These are phyloP conservation scores for Eucalyptus fibrosa DNA, from an alignment of 345 rosid species.

Conservation along the genomic window DNA sequence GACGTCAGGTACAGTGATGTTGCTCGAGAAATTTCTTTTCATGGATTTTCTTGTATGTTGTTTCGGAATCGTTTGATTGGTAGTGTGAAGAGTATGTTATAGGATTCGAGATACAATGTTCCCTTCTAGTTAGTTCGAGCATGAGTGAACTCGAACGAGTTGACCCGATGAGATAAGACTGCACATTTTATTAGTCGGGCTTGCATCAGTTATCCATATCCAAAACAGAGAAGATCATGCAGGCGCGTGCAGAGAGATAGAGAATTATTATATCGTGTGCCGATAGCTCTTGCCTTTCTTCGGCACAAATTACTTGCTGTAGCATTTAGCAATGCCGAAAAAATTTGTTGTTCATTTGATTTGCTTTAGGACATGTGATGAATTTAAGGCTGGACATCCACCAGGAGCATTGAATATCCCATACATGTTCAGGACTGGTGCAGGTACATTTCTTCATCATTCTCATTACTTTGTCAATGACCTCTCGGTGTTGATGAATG, in stretches of 20 bases:
- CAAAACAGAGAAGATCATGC: neutral
- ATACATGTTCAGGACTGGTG: constrained; percentile 1
- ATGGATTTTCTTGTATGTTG: neutral
- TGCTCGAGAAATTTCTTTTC: neutral
- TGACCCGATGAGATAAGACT: neutral
- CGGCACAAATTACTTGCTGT: neutral
- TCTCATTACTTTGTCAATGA: neutral
- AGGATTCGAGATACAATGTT: neutral
- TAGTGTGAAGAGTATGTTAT: neutral
- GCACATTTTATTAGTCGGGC: neutral
- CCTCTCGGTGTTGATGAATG: neutral
- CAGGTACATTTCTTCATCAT: neutral
- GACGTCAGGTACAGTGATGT: constrained; percentile 9
- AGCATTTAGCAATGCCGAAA: neutral
- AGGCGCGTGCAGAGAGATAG: neutral
- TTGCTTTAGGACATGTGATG: constrained; percentile 8
- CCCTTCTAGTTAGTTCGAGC: neutral
- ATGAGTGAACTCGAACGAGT: neutral
- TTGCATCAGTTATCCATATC: neutral
- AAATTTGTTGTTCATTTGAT: neutral
- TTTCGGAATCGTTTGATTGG: neutral
- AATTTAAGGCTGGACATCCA: constrained; percentile 15
- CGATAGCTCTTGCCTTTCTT: neutral
- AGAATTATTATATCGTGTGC: neutral
- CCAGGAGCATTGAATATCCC: constrained; percentile 15